Evolutionary conservation across 2,329 filamentous ascomycete genomes (phyloP), one percentile per base, ranked within the genome.

Genomic region (Diaporthe citrichinensis): DNA sequence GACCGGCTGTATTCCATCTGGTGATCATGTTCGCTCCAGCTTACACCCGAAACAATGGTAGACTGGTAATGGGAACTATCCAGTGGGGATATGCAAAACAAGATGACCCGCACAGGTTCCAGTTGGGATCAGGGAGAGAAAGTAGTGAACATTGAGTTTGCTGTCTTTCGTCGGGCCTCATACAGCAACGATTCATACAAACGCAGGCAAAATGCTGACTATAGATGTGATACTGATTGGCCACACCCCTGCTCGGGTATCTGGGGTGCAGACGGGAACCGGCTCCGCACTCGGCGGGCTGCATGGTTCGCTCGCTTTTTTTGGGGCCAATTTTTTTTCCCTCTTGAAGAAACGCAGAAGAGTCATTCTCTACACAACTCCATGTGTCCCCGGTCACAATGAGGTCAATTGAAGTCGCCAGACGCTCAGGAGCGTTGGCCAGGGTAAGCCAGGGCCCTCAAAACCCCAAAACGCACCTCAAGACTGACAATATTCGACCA

Each of bases 401-500:
- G 88, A 86, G 87, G 82, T 83, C 87, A 84, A 87, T 89, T 83
- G 84, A 87, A 81, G 83, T 88, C 79, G 87, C 85, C 79, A 84
- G 85, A 79, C 86, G 87, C 79, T 87, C 87, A 77, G 86, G 87
- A 81, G 85, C 84, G 78, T 84, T 85, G 80, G 85, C 87, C 81
- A 85, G 84, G 83, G 88, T 90, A 82, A 73, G 80, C 58, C 53
- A 25, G 10, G 10, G 0, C 3, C 49, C 25, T 15, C 25, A 8
- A 57, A 4, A 14, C 20, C 34, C 58, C 31, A 8, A 36, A 31
- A 17, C 8, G 20, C 41, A 49, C 17, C n/a, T 68, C 12, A 78
- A 62, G 28, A 1, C 55, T 76, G 20, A 72, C 67, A 62, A 46
- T 39, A 31, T 58, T 20, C 25, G 28, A n/a, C 75, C 75, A 80